Evolutionary conservation across 345 rosid species (phyloP), one percentile per base, ranked within the genome.

Genomic region (Gossypium turneri): DNA sequence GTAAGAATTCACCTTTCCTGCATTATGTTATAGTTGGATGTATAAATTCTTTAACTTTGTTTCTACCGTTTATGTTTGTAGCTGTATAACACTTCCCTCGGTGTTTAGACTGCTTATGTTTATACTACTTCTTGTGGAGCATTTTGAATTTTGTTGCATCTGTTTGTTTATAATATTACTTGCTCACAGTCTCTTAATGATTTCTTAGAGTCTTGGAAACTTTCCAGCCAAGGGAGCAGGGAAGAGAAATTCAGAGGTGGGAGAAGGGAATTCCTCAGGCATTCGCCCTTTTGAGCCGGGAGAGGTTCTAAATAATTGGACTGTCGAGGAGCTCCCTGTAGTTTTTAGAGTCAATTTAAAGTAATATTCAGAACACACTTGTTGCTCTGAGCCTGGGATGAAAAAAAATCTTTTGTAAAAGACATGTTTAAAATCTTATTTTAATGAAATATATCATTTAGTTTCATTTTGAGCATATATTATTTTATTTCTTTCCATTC

Each of bases 171-270:
- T 7, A 13, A 12, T 51, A 38, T 61, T 7, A 73, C 41, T 60
- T 50, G 24, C 25, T n/a, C 63, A 29, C 41, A 75, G 38, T 38
- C 48, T 62, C 24, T 16, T 43, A 9, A 71, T 74, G 55, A 45
- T 10, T 73, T 61, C 75, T 60, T 82, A 87, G 93, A 73, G 82
- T 44, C 83, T 76, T 6, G 79, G 74, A 44, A 79, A 81, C 72
- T 58, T 70, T 76, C 73, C 76, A 74, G 75, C 53, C 60, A 52
- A 44, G 27, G 76, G 29, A 50, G 76, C 61, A 45, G 76, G 27
- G 66, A 78, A 84, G 72, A 79, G 81, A 70, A 82, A 43, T 75
- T 53, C 24, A 22, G 1, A 22, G 24, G 24, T 22, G 24, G 24
- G 24, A 22, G 1, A 22, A 22, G 24, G 24, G 24, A 22, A 22